These are phyloP conservation scores for Thalassiosira allenii DNA, from an alignment of 352 stramenopile species.

Conservation along the genomic window DNA sequence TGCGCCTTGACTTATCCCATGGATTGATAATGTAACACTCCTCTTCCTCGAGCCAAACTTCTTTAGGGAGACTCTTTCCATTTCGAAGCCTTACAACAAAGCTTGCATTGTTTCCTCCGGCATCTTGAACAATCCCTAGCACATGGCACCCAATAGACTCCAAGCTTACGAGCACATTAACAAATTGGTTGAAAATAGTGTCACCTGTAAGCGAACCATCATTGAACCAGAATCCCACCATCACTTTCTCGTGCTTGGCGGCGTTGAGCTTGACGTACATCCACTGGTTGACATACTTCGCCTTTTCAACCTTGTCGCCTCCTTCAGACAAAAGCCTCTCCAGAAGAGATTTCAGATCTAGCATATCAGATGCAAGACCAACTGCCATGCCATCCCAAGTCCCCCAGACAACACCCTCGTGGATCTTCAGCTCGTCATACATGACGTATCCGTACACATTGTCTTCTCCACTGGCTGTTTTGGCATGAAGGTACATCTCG, in stretches of 20 bases:
- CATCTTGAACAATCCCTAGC: not conserved
- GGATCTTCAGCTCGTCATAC: constrained; percentile 32
- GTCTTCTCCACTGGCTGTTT: not conserved
- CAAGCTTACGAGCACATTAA: not conserved
- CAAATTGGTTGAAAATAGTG: not conserved
- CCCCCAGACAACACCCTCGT: constrained; percentile 5
- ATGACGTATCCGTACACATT: not conserved
- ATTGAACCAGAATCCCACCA: constrained; percentile 4
- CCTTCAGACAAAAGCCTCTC: constrained; percentile 10
- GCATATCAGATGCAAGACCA: constrained; percentile 27
- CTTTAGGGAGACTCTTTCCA: not conserved
- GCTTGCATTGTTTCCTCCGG: not conserved
- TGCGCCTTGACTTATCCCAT: not conserved
- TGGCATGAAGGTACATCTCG: too few species aligned
- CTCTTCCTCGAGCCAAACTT: not conserved
- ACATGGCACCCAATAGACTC: constrained; percentile 1
- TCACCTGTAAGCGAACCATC: not conserved
- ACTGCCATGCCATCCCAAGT: constrained; percentile 8
- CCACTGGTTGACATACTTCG: not conserved
- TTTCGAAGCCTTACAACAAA: not conserved
- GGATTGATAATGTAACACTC: not conserved
- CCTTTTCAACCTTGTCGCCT: constrained; percentile 1
- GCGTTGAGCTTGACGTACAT: not conserved
- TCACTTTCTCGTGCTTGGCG: not conserved
- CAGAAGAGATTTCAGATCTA: constrained; percentile 16